phyloP scores from a whole-genome alignment of 129 eudicot species.

The Kitagawia praeruptora region DNA sequence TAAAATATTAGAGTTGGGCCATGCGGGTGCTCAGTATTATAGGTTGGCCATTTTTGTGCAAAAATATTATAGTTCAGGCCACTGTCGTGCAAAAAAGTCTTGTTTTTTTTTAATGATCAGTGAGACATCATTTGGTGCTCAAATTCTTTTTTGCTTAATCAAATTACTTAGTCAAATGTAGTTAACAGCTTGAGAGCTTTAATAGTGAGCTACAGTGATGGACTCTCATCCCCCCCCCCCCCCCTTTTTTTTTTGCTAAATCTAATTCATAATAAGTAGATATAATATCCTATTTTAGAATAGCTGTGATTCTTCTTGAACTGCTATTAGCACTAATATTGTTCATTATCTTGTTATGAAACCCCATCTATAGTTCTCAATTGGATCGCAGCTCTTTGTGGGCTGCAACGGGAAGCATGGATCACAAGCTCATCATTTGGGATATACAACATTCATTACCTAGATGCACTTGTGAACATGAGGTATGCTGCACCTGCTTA shows the following conservation, averaged over 20 bases:
- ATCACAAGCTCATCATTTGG: slow-evolving; percentile 81
- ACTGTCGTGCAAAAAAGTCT: no score
- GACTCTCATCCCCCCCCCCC: neutral
- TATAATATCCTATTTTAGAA: neutral
- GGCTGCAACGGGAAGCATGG: slow-evolving; percentile 96
- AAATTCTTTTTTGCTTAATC: neutral
- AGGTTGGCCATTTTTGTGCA: no score
- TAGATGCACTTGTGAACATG: slow-evolving; percentile 81
- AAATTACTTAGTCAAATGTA: neutral
- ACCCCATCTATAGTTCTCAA: neutral
- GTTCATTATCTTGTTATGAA: neutral
- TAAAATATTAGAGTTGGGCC: no score
- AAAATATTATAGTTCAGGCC: no score
- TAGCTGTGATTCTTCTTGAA: neutral
- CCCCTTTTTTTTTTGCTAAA: no score
- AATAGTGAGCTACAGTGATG: neutral
- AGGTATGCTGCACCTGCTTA: slow-evolving; percentile 31
- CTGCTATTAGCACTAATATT: neutral
- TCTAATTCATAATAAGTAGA: neutral
- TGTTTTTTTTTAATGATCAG: neutral
- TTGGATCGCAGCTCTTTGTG: slow-evolving; percentile 49
- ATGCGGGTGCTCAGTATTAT: no score
- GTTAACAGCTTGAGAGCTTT: neutral
- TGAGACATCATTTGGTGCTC: neutral
- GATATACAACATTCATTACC: slow-evolving; percentile 65